These are phyloP conservation scores for Anaeramoeba flamelloides DNA, from an alignment of 78 protist genomes.

Conservation along the genomic window DNA sequence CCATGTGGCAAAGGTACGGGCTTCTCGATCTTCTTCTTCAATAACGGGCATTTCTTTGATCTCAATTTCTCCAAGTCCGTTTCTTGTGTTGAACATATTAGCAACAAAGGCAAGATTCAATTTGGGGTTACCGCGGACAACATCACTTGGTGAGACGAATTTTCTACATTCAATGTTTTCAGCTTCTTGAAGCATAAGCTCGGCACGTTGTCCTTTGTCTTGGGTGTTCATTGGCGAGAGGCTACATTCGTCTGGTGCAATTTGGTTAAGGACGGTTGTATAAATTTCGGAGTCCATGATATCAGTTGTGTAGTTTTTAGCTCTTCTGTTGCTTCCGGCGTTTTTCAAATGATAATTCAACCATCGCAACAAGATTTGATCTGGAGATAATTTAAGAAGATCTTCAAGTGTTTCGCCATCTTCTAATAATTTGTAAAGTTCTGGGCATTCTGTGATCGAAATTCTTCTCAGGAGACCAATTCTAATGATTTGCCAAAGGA, in stretches of 20 bases:
- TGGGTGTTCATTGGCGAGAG: conserved; percentile 28
- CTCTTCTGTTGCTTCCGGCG: conserved; percentile 58
- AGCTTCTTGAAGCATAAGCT: conserved; percentile 49
- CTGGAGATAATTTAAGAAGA: conserved; percentile 58
- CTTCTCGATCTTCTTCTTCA: conserved; percentile 74
- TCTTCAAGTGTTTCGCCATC: conserved; percentile 70
- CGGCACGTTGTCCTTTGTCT: conserved; percentile 54
- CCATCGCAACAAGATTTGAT: conserved; percentile 75
- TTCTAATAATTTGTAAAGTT: conserved; percentile 56
- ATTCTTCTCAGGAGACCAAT: conserved; percentile 52
- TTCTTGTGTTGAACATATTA: conserved; percentile 69
- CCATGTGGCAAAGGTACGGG: conserved; percentile 71
- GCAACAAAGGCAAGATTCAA: conserved; percentile 86
- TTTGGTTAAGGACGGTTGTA: conserved; percentile 64
- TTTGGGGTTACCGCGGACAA: conserved; percentile 57
- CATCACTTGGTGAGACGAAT: conserved; percentile 50
- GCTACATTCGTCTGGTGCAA: conserved; percentile 40
- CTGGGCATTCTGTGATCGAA: conserved; percentile 67
- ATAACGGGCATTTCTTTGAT: no score
- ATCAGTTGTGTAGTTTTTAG: conserved; percentile 61
- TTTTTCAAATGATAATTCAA: conserved; percentile 71
- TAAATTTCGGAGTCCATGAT: conserved; percentile 53
- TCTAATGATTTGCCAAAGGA: conserved; percentile 85
- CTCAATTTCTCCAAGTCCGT: conserved; percentile 50
- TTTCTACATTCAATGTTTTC: conserved; percentile 55